Evolutionary conservation across 257 asterid genomes (phyloP), one percentile per base, ranked within the genome.

Genomic region (Solanum tarijense): DNA sequence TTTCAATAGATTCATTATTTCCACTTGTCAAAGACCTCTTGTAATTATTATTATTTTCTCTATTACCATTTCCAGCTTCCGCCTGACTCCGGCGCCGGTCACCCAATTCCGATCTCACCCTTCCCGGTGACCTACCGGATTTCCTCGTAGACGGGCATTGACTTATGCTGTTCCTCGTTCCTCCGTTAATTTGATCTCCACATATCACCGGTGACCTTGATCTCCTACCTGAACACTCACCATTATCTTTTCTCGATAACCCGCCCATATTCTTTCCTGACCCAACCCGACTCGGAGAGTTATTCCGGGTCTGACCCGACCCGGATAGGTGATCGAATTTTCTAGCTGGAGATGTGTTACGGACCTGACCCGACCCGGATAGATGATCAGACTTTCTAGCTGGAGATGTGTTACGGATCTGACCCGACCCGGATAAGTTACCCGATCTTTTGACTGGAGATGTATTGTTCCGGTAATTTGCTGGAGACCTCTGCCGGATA

Each of bases 1-100:
- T 96, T 90, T 96, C 99, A 65, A 96, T 91, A 18, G 92, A 91
- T 90, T 96, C 98, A 82, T 92, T 90, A 71, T 12, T 82, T 82
- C 85, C 85, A 48, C 84, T 89, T 65, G 94, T 90, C 92, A 93
- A 90, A 52, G 94, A 87, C 96, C 91, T 84, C 83, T 90, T 88
- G 25, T 66, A 39, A 39, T 74, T 73, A 73, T 9, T 73, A 20
- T 25, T 76, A 35, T 69, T 69, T 79, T 87, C 93, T 16, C 89
- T 89, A 39, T 39, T 36, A 43, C n/a, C 9, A 41, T 12, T 81
- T 35, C 10, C 58, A 27, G 35, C 43, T 4, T 25, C 83, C 41
- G 12, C 75, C n/a, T 23, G 88, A 90, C 85, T 90, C 94, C 86
- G 89, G n/a, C 55, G 86, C 89, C 74, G 92, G 93, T 90, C 95